Base-by-base conservation (phyloP, 2,329 filamentous ascomycete genomes). In the Pezicula neosporulosa region DNA sequence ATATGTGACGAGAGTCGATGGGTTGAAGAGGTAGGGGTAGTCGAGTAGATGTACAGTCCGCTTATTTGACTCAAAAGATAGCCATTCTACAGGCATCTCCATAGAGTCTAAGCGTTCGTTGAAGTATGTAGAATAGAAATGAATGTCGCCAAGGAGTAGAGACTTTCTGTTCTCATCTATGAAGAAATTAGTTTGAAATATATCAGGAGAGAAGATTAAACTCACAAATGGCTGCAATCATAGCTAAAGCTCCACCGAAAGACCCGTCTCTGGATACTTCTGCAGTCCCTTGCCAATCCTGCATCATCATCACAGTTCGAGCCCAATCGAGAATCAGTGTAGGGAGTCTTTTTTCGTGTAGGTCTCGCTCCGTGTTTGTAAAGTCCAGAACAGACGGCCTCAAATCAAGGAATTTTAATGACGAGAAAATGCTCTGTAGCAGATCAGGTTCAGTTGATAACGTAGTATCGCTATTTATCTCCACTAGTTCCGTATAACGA, bases 261-360 rank as follows among this genome's bases (percentile, higher is more conserved):
- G 87, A 77, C 28, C 86, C 83, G 61, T 87, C 85, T 49, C 81
- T 83, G 2, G 82, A 75, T 47, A 96, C 79, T 41, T 85, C 80
- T 1, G 88, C 80, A 49, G 81, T 81, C 0, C 90, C 89, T 63
- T 93, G 81, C 92, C 92, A 97, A 55, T 89, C 83, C 50, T 85
- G 82, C 42, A 95, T 70, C 62, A 95, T 70, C 62, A 96, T 80
- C 1, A 94, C 78, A 0, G 86, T 84, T 53, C 87, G 78, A 18
- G 87, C 80, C 87, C 86, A 91, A 61, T 90, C 87, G 24, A 90
- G 69, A 6, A 82, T 70, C 15, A 83, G 66, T 10, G 77, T 80
- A 7, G 78, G 80, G 38, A 80, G 73, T 35, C 78, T 72, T 30
- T 77, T 80, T 59, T 83, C 81, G 56, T 83, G 82, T 19, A 80